These are phyloP conservation scores for Eremothecium coryli DNA, from an alignment of 1,139 yeast species.

Conservation along the genomic window DNA sequence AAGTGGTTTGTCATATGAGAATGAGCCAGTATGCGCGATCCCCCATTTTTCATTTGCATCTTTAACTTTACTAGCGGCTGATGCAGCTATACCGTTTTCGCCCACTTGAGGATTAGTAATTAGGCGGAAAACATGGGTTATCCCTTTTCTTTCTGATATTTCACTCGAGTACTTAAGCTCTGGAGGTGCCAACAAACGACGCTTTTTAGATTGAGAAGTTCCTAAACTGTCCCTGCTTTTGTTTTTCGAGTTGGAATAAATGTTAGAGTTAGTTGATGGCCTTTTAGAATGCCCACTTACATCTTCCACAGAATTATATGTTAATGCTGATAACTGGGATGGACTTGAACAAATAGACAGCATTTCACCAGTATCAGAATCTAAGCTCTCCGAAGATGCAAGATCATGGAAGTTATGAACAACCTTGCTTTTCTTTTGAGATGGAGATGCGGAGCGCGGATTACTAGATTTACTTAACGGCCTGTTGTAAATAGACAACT, in stretches of 20 bases:
- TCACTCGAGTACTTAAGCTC: slow-evolving; percentile 15
- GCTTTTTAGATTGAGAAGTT: slow-evolving; percentile 10
- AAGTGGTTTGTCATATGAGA: slow-evolving; percentile 16
- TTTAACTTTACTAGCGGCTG: slow-evolving; percentile 12
- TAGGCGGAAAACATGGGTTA: slow-evolving; percentile 13
- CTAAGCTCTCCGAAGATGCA: slow-evolving; percentile 5
- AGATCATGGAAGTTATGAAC: neutral
- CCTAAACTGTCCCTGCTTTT: neutral
- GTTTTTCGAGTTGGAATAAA: neutral
- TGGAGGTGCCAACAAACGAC: slow-evolving; percentile 18
- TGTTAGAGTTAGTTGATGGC: neutral
- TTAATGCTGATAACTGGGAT: slow-evolving; percentile 11
- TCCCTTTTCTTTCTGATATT: slow-evolving; percentile 6
- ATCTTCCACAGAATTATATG: neutral
- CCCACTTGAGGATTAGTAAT: slow-evolving; percentile 8
- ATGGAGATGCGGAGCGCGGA: neutral
- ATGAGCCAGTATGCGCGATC: slow-evolving; percentile 10
- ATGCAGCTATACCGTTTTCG: slow-evolving; percentile 6
- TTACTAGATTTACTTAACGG: slow-evolving; percentile 3
- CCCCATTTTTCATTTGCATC: slow-evolving; percentile 20
- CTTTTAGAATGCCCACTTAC: slow-evolving; percentile 1
- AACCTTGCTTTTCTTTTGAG: neutral
- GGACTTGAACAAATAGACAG: slow-evolving; percentile 19
- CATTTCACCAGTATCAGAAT: slow-evolving; percentile 15
- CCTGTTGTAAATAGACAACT: slow-evolving; percentile 1